phyloP scores from a whole-genome alignment of 805 yeast species.

The Hanseniaspora jakobsenii region DNA sequence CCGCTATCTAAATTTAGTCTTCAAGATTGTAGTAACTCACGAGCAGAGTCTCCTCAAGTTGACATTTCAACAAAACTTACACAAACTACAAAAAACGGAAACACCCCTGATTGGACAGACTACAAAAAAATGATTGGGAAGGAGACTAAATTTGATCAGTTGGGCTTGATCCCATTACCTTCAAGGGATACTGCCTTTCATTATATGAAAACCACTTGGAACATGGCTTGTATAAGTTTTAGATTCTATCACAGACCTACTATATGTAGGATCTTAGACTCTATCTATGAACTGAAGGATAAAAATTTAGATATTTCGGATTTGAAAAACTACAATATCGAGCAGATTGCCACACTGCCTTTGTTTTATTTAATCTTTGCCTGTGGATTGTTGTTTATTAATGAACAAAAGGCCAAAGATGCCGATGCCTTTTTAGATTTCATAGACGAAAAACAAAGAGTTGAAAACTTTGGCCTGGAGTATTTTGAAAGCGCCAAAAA shows the following conservation, averaged over 20 bases:
- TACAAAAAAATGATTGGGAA: conserved; percentile 15
- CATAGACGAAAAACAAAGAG: conserved; percentile 20
- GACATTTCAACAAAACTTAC: too few relatives aligned
- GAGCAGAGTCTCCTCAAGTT: too few relatives aligned
- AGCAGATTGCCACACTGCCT: conserved; percentile 66
- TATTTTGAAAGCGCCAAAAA: conserved; percentile 73
- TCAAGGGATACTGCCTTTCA: conserved; percentile 60
- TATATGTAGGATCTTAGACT: conserved; percentile 58
- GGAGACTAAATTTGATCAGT: not conserved
- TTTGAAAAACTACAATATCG: conserved; percentile 45
- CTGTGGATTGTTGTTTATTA: conserved; percentile 68
- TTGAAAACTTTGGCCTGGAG: conserved; percentile 64
- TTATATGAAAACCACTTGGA: conserved; percentile 68
- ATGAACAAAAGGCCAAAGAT: conserved; percentile 34
- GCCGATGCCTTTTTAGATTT: conserved; percentile 19
- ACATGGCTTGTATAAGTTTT: conserved; percentile 72
- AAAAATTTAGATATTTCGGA: not conserved
- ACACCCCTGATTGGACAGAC: too few relatives aligned
- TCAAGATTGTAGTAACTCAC: too few relatives aligned
- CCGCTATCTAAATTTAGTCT: too few relatives aligned
- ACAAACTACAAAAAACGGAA: too few relatives aligned
- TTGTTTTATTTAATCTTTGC: conserved; percentile 79
- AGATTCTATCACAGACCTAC: conserved; percentile 80
- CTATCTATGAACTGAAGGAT: conserved; percentile 64
- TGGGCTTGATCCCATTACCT: conserved; percentile 46